Evolutionary conservation across 768 basidiomycete species (phyloP), one percentile per base, ranked within the genome.

Genomic region (Sutorius australiensis): DNA sequence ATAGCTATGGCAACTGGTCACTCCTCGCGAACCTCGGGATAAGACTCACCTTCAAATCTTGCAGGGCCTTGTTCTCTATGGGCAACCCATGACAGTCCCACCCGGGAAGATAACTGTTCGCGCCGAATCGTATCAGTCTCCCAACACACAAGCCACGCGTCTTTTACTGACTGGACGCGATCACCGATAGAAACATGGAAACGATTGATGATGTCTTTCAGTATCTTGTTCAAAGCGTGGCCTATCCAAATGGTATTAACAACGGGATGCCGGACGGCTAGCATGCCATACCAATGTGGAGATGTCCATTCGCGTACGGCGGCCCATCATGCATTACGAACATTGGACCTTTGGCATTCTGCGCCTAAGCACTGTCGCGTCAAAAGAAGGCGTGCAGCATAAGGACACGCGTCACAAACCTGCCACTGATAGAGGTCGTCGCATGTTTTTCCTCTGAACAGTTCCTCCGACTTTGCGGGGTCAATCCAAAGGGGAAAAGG

Each of bases 1-100:
- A 41, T 6, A 12, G 30, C 19, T 12, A 16, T 44, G 11, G 14
- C 16, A 11, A 19, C 19, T 21, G 39, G 14, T 10, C 12, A 27
- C 6, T 11, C 16, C 38, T 38, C 6, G 19, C 6, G 13, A 39
- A n/a, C 17, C 10, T 47, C 27, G 2, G 9, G 37, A 51, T 8
- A 30, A 30, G n/a, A 3, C 80, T 50, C 64, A 90, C 90, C 50
- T 81, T 78, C 27, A 95, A 75, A 21, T 87, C 80, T 54, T 87
- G 76, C 33, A 99, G 73, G 0, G 94, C 90, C 63, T 97, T 98
- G 59, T 92, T 92, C 68, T 98, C 95, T 55, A 98, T 98, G 0
- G 95, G 95, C 12, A 98, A 81, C 6, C 95, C 95, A 67, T 99
- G 95, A 62, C 95, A 98, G 64, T 99, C 95, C 92, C 93, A 99